phyloP scores from a whole-genome alignment of 768 basidiomycete species.

The Pluteus cervinus region DNA sequence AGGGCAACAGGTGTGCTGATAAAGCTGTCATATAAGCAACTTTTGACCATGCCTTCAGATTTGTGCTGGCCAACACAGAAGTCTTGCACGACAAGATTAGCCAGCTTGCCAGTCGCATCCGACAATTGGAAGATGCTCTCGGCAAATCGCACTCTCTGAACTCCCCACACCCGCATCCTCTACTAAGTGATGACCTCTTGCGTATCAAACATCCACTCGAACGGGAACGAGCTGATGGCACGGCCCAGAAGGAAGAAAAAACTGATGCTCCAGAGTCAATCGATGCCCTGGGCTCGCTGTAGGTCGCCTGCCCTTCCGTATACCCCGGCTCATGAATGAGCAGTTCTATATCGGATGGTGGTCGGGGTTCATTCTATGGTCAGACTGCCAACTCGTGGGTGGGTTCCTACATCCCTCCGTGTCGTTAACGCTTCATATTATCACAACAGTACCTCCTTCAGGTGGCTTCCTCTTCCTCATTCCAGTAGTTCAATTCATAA shows the following conservation, averaged over 20 bases:
- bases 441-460: conserved; percentile 53
- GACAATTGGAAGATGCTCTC: conserved; percentile 66
- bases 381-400: conserved; percentile 67
- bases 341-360: conserved; percentile 58
- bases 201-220: conserved; percentile 66
- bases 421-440: conserved; percentile 9
- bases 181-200: conserved; percentile 55
- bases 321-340: conserved; percentile 3
- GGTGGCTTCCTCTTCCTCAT: conserved; percentile 28
- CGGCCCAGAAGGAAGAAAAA: conserved; percentile 32
- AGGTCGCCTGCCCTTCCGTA: conserved; percentile 14
- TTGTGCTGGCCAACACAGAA: conserved; percentile 69
- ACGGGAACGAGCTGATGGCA: conserved; percentile 41
- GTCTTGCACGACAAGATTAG: conserved; percentile 65
- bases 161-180: conserved; percentile 47
- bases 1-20: conserved; percentile 67
- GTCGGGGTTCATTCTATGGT: conserved; percentile 61
- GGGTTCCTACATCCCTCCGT: conserved; percentile 17
- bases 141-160: conserved; percentile 41
- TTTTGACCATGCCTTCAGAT: conserved; percentile 28
- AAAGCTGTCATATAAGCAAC: conserved; percentile 7
- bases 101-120: conserved; percentile 51
- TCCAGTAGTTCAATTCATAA: conserved; percentile 5
- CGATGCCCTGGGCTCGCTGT: conserved; percentile 63
- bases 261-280: conserved; percentile 49